Evolutionary conservation across 148 eudicot species (phyloP).

Genomic region (Vaccinium corymbosum): DNA sequence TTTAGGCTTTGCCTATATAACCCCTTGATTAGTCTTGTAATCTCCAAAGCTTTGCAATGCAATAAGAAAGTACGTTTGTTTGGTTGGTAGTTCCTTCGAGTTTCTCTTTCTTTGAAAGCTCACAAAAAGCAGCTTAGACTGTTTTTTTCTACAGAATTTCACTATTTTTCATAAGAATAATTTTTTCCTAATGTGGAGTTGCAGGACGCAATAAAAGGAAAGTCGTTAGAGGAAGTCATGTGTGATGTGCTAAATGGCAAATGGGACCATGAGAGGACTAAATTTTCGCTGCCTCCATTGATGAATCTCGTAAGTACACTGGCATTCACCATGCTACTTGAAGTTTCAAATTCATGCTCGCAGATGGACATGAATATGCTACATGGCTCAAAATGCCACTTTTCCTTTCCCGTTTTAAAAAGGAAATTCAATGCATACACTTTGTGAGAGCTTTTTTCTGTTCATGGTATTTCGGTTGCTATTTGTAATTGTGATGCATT

Average conservation of each 20-base stretch:
- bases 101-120: no score
- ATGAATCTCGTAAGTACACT: constrained; percentile 76
- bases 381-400: background rate
- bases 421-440: background rate
- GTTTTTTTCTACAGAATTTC: background rate
- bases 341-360: background rate
- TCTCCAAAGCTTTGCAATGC: no score
- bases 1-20: no score
- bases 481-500: constrained; percentile 15
- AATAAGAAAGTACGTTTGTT: no score
- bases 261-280: constrained; percentile 92
- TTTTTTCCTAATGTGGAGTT: constrained; percentile 10
- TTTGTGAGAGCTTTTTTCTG: background rate
- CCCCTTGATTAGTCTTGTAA: no score
- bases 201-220: constrained; percentile 56
- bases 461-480: background rate
- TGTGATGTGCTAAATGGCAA: constrained; percentile 61
- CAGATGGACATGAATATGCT: background rate
- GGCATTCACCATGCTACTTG: background rate
- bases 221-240: constrained; percentile 57
- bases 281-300: constrained; percentile 74
- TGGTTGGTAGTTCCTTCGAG: no score
- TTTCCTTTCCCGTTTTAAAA: background rate
- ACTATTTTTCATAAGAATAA: no score
- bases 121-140: background rate